Percentiles rank a stretch among this genome's conserved stretches.
Conservation (phyloP, 2,329 filamentous ascomycete genomes). For the Daldinia eschscholtzii region DNA sequence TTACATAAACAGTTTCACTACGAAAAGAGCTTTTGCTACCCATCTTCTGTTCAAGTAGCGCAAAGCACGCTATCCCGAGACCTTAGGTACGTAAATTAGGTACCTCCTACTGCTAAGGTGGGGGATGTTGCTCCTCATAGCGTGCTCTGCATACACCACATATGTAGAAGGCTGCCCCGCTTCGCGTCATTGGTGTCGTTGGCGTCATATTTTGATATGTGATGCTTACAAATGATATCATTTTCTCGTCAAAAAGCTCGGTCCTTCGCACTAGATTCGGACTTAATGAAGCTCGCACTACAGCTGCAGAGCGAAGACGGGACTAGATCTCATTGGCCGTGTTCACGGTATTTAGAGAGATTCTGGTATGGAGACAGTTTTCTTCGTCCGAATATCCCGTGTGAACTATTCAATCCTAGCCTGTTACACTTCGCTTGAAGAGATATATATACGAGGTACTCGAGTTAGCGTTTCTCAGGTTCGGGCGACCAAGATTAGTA, state of each 20-base stretch:
- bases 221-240: constrained; percentile 52
- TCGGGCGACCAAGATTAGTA: too few species aligned
- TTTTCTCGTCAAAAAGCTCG: constrained; percentile 36
- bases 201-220: constrained; percentile 45
- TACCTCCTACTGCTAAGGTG: constrained; percentile 29
- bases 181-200: constrained; percentile 44
- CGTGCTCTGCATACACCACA: constrained; percentile 12
- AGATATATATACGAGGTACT: too few species aligned
- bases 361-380: neutral
- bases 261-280: constrained; percentile 29
- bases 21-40: neutral
- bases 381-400: neutral
- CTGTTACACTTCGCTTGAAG: too few species aligned
- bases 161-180: constrained; percentile 41
- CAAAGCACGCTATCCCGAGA: constrained; percentile 27
- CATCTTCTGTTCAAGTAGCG: constrained; percentile 6
- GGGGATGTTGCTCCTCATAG: constrained; percentile 30
- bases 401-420: too few species aligned
- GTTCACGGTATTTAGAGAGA: neutral
- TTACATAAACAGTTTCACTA: constrained; percentile 42
- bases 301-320: constrained; percentile 31
- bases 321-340: constrained; percentile 10
- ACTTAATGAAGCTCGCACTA: constrained; percentile 33
- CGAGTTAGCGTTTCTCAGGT: too few species aligned
- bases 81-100: constrained; percentile 7